Evolutionary conservation across 441 rosid species (phyloP).

Genomic region (Flueggea neowawraea): DNA sequence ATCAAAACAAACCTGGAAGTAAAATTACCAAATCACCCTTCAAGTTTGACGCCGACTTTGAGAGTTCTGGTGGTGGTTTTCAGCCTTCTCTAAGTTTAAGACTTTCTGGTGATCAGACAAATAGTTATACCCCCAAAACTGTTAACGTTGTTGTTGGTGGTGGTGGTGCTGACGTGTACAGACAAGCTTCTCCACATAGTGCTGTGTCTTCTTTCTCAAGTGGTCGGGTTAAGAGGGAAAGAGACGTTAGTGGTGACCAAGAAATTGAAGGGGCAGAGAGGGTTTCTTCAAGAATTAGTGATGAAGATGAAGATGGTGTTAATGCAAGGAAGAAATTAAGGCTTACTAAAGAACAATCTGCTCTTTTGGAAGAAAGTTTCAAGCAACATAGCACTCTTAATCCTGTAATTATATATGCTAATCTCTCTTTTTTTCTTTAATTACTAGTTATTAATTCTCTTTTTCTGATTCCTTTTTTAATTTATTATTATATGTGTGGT

Average conservation of each 20-base stretch:
- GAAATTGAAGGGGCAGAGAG: slow-evolving; percentile 53
- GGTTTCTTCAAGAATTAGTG: slow-evolving; percentile 61
- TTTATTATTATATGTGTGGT: neutral
- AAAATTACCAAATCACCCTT: too few relatives aligned
- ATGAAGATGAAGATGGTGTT: slow-evolving; percentile 84
- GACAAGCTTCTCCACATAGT: slow-evolving; percentile 54
- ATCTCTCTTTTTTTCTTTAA: neutral
- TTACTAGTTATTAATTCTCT: neutral
- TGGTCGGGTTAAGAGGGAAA: slow-evolving; percentile 73
- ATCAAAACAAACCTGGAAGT: neutral
- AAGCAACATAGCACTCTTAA: slow-evolving; percentile 90
- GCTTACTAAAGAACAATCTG: slow-evolving; percentile 86
- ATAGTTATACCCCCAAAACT: slow-evolving; percentile 5
- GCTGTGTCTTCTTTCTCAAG: slow-evolving; percentile 87
- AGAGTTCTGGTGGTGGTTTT: too few relatives aligned
- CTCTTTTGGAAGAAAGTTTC: slow-evolving; percentile 86
- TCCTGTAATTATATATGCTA: slow-evolving; percentile 53
- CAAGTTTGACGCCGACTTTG: too few relatives aligned
- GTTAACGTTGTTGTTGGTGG: slow-evolving; percentile 10
- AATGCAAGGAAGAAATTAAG: slow-evolving; percentile 80
- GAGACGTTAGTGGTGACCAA: slow-evolving; percentile 34
- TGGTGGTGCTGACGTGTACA: slow-evolving; percentile 24
- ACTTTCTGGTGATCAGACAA: too few relatives aligned
- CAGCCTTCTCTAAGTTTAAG: too few relatives aligned
- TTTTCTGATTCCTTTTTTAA: too few relatives aligned